Percentiles rank a stretch among this genome's conserved stretches.
Conservation (phyloP, 768 basidiomycete genomes). For the Candolleomyces eurysporus region DNA sequence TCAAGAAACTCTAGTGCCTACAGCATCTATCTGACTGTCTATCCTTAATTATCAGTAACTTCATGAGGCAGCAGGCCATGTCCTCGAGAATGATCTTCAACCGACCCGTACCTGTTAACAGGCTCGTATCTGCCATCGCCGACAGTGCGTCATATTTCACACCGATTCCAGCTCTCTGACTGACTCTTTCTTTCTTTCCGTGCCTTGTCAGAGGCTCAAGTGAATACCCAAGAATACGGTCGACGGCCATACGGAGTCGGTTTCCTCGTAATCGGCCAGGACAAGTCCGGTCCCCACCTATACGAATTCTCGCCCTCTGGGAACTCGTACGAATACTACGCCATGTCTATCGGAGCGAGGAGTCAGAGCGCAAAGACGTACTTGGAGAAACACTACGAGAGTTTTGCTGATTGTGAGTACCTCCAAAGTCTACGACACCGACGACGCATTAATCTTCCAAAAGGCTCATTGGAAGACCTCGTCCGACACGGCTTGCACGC, state of each 20-base stretch:
- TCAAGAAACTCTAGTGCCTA: neutral
- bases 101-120: conserved; percentile 90
- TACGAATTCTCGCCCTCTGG: conserved; percentile 99
- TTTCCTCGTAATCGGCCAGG: conserved; percentile 94
- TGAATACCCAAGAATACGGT: conserved; percentile 98
- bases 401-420: conserved; percentile 78
- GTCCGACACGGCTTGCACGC: conserved; percentile 94
- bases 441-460: neutral
- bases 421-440: neutral
- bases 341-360: conserved; percentile 97
- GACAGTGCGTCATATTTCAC: conserved; percentile 66
- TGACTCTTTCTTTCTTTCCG: neutral
- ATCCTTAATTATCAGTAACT: conserved; percentile 62
- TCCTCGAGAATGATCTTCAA: conserved; percentile 92
- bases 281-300: conserved; percentile 95
- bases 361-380: conserved; percentile 99
- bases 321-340: conserved; percentile 95
- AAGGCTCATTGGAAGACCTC: conserved; percentile 83
- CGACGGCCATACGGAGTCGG: conserved; percentile 97
- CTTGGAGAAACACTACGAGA: conserved; percentile 90
- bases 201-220: conserved; percentile 80
- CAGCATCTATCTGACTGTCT: neutral
- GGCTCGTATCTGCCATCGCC: conserved; percentile 90
- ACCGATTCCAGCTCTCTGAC: neutral
- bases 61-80: conserved; percentile 99